Evolutionary conservation across 345 rosid genomes (phyloP), one percentile per base, ranked within the genome.

Genomic region (Isatis tinctoria): DNA sequence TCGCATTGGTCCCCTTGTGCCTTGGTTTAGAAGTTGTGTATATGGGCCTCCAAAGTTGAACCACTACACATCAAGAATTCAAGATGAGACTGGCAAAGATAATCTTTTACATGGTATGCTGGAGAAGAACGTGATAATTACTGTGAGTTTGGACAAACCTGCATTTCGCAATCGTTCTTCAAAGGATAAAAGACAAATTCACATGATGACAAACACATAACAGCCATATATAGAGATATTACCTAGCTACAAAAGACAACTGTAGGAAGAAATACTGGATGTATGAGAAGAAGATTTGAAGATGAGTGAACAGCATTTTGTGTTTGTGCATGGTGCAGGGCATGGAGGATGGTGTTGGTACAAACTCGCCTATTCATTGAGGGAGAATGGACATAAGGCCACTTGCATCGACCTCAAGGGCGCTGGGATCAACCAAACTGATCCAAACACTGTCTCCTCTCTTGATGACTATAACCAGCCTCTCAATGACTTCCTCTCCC

Each of bases 261-360:
- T 3, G 39, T 11, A 33, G 36, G 16, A 54, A 58, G 22, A 54
- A 47, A 48, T 35, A 53, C 10, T 53, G 26, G 32, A 35, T 45
- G 60, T 26, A 65, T 3, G 43, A 67, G 35, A 18, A 70, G 39
- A 57, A 65, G 11, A 39, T 16, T 67, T 11, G 28, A 61, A 41
- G 30, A 52, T 68, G 79, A 69, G 65, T 61, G 43, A 59, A 22
- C 60, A 73, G 33, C 82, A 83, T 54, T 83, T 80, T 37, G 82
- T 83, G 33, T 20, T 83, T 44, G 81, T 85, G 26, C 86, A 83
- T 39, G 87, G 85, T 28, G 84, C 80, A 39, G 59, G 78, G 2
- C 85, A 79, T 64, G 87, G 87, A 63, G 86, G 78, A 4, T 82
- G 88, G 87, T 83, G 87, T 74, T 86, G 88, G 88, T 86, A 73